Conservation (phyloP, 768 basidiomycete genomes). For the Daedaleopsis sinensis region DNA sequence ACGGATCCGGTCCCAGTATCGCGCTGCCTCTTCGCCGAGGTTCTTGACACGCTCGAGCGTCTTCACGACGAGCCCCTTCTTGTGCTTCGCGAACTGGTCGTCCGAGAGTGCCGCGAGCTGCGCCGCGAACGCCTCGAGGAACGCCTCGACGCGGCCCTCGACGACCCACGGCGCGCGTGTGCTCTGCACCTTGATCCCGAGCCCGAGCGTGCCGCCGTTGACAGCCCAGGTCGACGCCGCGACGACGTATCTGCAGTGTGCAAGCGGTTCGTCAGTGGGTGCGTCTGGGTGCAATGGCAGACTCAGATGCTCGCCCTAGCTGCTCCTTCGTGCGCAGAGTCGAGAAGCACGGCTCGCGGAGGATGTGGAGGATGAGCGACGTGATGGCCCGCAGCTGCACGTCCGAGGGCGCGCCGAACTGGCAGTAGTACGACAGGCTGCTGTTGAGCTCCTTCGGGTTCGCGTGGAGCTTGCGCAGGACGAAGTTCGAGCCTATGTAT, state of each 20-base stretch:
- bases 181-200: slow-evolving; percentile 31
- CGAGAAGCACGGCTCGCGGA: slow-evolving; percentile 51
- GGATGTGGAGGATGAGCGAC: slow-evolving; percentile 46
- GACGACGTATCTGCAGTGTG: slow-evolving; percentile 27
- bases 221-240: slow-evolving; percentile 12
- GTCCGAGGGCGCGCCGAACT: slow-evolving; percentile 48
- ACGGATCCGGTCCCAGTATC: slow-evolving; percentile 29
- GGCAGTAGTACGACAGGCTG: slow-evolving; percentile 48
- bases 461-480: slow-evolving; percentile 40
- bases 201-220: slow-evolving; percentile 25
- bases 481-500: slow-evolving; percentile 39
- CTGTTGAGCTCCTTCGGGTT: slow-evolving; percentile 51
- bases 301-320: slow-evolving; percentile 37
- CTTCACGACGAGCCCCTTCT: slow-evolving; percentile 28
- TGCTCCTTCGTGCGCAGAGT: slow-evolving; percentile 57
- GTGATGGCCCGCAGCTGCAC: slow-evolving; percentile 37
- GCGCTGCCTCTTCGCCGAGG: slow-evolving; percentile 26
- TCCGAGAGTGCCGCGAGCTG: slow-evolving; percentile 17
- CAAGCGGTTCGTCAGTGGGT: neutral
- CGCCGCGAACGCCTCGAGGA: slow-evolving; percentile 22
- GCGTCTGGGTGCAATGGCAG: neutral
- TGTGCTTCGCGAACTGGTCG: slow-evolving; percentile 16
- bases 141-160: slow-evolving; percentile 30
- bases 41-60: slow-evolving; percentile 29
- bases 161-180: slow-evolving; percentile 23